A percentile compares a stretch with the other conserved stretches of the same genome.
Evolutionary conservation across 352 stramenopile genomes (phyloP).

Genomic region (Pythium rishiriense): DNA sequence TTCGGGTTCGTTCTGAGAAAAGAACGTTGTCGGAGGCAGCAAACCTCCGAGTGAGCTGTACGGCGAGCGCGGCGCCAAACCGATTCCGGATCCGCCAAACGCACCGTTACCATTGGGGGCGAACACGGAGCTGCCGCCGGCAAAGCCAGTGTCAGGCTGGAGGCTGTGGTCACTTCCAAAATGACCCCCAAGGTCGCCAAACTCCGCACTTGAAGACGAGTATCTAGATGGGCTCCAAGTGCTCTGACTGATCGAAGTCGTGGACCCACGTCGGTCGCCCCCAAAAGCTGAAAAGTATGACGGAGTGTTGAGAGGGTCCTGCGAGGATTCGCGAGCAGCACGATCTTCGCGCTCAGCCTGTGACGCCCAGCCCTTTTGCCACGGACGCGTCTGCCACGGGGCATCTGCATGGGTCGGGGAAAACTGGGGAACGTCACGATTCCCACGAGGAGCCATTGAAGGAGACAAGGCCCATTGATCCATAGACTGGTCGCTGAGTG

Average conservation of each 20-base stretch:
- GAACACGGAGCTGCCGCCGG: slow-evolving; percentile 16
- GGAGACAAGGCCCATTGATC: slow-evolving; percentile 82
- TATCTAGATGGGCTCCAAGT: slow-evolving; percentile 31
- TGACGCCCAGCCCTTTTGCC: slow-evolving; percentile 33
- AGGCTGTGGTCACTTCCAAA: slow-evolving; percentile 34
- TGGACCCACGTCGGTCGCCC: slow-evolving; percentile 24
- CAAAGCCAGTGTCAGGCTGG: slow-evolving; percentile 36
- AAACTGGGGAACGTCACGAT: slow-evolving; percentile 43
- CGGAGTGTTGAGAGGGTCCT: slow-evolving; percentile 20
- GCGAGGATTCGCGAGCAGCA: slow-evolving; percentile 31
- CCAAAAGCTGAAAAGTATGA: slow-evolving; percentile 34
- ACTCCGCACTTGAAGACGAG: slow-evolving; percentile 37
- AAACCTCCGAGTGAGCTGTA: slow-evolving; percentile 69
- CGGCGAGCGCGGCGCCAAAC: slow-evolving; percentile 22
- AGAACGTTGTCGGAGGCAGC: slow-evolving; percentile 52
- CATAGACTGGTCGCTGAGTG: slow-evolving; percentile 64
- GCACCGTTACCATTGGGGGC: slow-evolving; percentile 29
- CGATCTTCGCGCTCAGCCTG: slow-evolving; percentile 48
- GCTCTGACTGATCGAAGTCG: slow-evolving; percentile 21
- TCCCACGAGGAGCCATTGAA: slow-evolving; percentile 42
- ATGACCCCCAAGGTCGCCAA: slow-evolving; percentile 29
- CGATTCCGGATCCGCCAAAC: slow-evolving; percentile 20
- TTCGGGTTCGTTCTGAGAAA: slow-evolving; percentile 43
- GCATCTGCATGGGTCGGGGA: slow-evolving; percentile 38
- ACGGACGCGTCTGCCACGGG: slow-evolving; percentile 27